Evolutionary conservation across 140 eudicot species (phyloP), one percentile per base, ranked within the genome.

Genomic region (Ambrosia hybrid): DNA sequence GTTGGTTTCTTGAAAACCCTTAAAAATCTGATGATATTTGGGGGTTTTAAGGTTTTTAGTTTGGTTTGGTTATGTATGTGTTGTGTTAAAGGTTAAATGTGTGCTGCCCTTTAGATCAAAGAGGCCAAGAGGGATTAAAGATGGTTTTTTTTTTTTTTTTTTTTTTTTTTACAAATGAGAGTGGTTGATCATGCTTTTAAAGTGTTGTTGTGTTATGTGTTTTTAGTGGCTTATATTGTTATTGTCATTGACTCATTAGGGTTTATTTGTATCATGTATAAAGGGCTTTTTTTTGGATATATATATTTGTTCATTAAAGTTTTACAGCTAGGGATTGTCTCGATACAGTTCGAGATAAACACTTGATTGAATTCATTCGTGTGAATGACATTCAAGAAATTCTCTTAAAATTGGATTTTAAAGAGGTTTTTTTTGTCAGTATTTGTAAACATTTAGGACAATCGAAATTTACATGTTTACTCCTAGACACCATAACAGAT

Each of bases 91-190:
- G 36, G 72, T 63, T 43, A 71, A 77, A 77, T 13, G 5, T 53
- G 41, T 59, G 45, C 4, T 12, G 17, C 11, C 43, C 68, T 67
- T 73, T 56, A 5, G 74, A 60, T 67, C 70, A 46, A 41, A 41
- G 46, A 41, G 46, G 9, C 46, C 46, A 67, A 67, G 52, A 53
- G 41, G 37, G 73, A 55, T 74, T 45, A 30, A 26, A 41, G 69
- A 37, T 68, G 17, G 6, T 41, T 2, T 1, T 5, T 41, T 41
- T 41, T 41, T 2, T 1, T 5, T 41, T 41, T 41, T 5, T 0
- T 15, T 57, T 39, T 74, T 37, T 76, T 76, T 48, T 58, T 68
- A 16, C 55, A 33, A 65, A 12, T 65, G 66, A 38, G 4, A 30
- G 14, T 43, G 34, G 49, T 63, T 62, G 30, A 62, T 63, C 56